Percentiles rank a stretch among this genome's conserved stretches.
These are phyloP conservation scores for Pulveroboletus sp. DNA, from an alignment of 768 basidiomycete genomes.

Conservation along the genomic window DNA sequence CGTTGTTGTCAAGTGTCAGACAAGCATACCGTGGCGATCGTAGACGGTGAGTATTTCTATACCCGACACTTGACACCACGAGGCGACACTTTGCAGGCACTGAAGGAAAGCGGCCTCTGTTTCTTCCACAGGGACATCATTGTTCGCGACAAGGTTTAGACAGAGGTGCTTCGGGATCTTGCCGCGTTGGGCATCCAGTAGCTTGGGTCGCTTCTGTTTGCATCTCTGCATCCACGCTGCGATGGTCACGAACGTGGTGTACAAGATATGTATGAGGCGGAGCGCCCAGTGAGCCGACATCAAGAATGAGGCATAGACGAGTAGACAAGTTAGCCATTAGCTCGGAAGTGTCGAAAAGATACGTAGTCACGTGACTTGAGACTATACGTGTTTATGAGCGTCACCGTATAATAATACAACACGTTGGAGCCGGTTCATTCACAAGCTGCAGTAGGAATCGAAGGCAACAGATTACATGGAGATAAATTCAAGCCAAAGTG, in stretches of 20 bases:
- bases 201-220: constrained; percentile 38
- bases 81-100: constrained; percentile 48
- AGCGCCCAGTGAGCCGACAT: constrained; percentile 48
- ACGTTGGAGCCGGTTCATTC: neutral
- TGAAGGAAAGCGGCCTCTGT: constrained; percentile 45
- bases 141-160: constrained; percentile 52
- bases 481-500: constrained; percentile 1
- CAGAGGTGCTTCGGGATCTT: constrained; percentile 67
- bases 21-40: constrained; percentile 59
- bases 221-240: constrained; percentile 39
- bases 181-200: constrained; percentile 48
- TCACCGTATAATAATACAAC: too few species aligned
- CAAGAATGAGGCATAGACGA: constrained; percentile 12
- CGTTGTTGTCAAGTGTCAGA: neutral
- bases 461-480: neutral
- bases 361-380: constrained; percentile 19
- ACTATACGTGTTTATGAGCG: constrained; percentile 17
- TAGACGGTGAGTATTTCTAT: constrained; percentile 66
- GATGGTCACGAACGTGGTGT: constrained; percentile 42
- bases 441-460: too few species aligned
- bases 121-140: constrained; percentile 32
- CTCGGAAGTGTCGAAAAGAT: neutral
- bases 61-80: constrained; percentile 62
- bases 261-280: constrained; percentile 53
- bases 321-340: too few species aligned